Conservation (phyloP, 2,329 filamentous ascomycete genomes). For the Colletotrichum magnum region DNA sequence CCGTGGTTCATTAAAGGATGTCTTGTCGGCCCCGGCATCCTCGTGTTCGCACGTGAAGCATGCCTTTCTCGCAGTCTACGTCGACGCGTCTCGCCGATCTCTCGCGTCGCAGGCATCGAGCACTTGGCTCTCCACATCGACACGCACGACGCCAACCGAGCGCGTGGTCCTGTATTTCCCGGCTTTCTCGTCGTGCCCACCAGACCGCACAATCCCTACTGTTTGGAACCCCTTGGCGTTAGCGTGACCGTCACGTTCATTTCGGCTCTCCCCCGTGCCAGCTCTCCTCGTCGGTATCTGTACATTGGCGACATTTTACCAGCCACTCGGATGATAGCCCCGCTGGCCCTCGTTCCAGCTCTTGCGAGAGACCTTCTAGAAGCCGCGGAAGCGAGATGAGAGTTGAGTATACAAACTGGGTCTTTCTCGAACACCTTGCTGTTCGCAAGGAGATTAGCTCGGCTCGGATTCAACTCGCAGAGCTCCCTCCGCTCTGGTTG, state of each 20-base stretch:
- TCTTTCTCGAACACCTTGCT: too few relatives aligned
- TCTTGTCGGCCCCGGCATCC: slow-evolving; percentile 28
- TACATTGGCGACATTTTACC: background rate
- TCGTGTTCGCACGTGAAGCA: slow-evolving; percentile 27
- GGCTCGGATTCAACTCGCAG: too few relatives aligned
- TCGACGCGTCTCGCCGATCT: slow-evolving; percentile 10
- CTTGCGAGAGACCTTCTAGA: background rate
- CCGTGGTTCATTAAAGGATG: background rate
- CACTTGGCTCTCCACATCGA: slow-evolving; percentile 18
- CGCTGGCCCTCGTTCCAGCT: slow-evolving; percentile 5
- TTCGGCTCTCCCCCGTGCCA: slow-evolving; percentile 16
- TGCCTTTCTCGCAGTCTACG: background rate
- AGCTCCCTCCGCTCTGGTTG: too few relatives aligned
- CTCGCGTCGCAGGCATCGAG: slow-evolving; percentile 7
- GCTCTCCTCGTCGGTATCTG: background rate
- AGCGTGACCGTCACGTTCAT: slow-evolving; percentile 19
- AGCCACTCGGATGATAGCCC: slow-evolving; percentile 12
- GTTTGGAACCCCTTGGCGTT: slow-evolving; percentile 4
- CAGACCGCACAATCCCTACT: slow-evolving; percentile 1
- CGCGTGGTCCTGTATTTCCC: slow-evolving; percentile 23
- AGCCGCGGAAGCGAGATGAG: slow-evolving; percentile 25
- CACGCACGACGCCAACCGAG: background rate
- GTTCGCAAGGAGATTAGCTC: too few relatives aligned
- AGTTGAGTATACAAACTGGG: too few relatives aligned
- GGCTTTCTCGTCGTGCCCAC: background rate